Evolutionary conservation across 192 early-diverging fungal genomes (phyloP).

Genomic region (Backusella liffmaniae): DNA sequence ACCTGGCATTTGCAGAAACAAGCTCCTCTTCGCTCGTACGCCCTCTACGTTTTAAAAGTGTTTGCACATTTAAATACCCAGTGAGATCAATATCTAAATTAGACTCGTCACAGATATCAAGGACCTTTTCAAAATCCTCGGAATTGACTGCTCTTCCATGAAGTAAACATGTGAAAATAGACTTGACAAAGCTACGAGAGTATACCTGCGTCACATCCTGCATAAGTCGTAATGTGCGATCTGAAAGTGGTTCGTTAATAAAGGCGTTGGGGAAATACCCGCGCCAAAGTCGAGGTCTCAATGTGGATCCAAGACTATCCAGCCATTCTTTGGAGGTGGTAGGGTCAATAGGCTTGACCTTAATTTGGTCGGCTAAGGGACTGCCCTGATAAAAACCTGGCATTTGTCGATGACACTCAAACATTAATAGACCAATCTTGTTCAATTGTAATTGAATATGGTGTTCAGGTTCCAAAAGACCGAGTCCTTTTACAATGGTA

Average conservation of each 20-base stretch:
- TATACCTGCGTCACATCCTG: slow-evolving; percentile 45
- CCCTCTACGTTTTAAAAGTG: slow-evolving; percentile 36
- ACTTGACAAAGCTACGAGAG: slow-evolving; percentile 52
- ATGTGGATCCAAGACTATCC: slow-evolving; percentile 28
- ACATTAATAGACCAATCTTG: slow-evolving; percentile 40
- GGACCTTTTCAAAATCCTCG: slow-evolving; percentile 46
- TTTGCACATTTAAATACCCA: slow-evolving; percentile 54
- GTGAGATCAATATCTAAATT: slow-evolving; percentile 58
- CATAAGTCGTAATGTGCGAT: slow-evolving; percentile 34
- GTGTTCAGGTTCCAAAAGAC: neutral
- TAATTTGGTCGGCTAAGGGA: neutral
- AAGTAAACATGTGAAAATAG: slow-evolving; percentile 51
- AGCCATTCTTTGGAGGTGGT: slow-evolving; percentile 17
- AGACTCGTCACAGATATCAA: slow-evolving; percentile 46
- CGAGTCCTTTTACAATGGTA: slow-evolving; percentile 34
- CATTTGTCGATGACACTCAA: slow-evolving; percentile 52
- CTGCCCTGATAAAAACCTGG: slow-evolving; percentile 1
- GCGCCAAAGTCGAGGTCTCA: slow-evolving; percentile 24
- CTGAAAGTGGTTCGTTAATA: slow-evolving; percentile 9
- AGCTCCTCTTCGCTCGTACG: slow-evolving; percentile 39
- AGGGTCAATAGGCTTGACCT: slow-evolving; percentile 9
- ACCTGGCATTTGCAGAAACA: slow-evolving; percentile 43
- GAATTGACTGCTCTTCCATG: slow-evolving; percentile 46
- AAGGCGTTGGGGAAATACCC: slow-evolving; percentile 11
- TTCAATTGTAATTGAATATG: neutral